phyloP scores from a whole-genome alignment of 805 yeast species.

The Dipodascopsis uninucleata region DNA sequence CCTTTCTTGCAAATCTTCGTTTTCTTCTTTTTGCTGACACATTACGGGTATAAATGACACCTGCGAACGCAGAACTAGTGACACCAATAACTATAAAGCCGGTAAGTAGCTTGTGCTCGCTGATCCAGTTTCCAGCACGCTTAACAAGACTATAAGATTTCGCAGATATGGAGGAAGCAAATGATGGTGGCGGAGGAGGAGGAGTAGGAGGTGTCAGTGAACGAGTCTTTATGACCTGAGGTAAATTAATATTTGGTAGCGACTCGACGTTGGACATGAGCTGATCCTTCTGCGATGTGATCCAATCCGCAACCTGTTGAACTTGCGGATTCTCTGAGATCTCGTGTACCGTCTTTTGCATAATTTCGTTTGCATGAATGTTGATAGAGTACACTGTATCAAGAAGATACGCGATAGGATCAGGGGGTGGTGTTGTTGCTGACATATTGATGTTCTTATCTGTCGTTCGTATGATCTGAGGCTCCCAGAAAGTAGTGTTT shows the following conservation, averaged over 20 bases:
- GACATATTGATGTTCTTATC: too few relatives aligned
- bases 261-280: constrained; percentile 10
- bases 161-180: too few relatives aligned
- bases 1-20: constrained; percentile 59
- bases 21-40: constrained; percentile 27
- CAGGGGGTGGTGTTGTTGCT: constrained; percentile 26
- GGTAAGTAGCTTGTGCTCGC: constrained; percentile 17
- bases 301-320: constrained; percentile 15
- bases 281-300: constrained; percentile 11
- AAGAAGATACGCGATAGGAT: constrained; percentile 24
- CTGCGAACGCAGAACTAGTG: constrained; percentile 14
- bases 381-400: constrained; percentile 19
- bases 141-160: not conserved
- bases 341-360: constrained; percentile 14
- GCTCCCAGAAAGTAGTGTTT: too few relatives aligned
- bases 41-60: constrained; percentile 4
- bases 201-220: constrained; percentile 2
- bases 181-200: constrained; percentile 10
- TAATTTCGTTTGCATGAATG: constrained; percentile 14
- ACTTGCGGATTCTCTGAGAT: constrained; percentile 9
- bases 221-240: constrained; percentile 5
- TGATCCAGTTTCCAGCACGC: constrained; percentile 11
- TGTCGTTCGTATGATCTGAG: too few relatives aligned
- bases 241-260: constrained; percentile 9
- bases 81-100: constrained; percentile 20